Conservation (phyloP, 2,329 filamentous ascomycete genomes). For the Colletotrichum sublineola region DNA sequence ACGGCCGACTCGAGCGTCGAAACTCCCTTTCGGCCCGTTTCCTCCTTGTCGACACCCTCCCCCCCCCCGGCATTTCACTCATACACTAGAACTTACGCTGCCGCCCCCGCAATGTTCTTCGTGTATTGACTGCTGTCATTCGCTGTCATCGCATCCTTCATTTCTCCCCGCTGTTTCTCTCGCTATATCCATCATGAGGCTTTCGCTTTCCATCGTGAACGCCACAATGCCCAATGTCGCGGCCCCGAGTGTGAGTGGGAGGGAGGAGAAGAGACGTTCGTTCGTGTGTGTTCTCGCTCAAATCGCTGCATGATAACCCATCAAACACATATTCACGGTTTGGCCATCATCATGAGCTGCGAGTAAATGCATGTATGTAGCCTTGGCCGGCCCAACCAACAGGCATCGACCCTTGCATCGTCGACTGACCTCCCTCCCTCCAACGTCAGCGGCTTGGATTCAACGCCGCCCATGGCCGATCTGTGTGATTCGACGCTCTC, state of each 20-base stretch:
- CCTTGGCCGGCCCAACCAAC: not conserved
- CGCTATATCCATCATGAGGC: slow-evolving; percentile 8
- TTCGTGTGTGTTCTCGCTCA: not conserved
- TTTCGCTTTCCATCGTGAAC: slow-evolving; percentile 15
- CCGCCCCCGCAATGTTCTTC: not conserved
- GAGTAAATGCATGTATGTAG: no score
- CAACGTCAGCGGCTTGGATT: slow-evolving; percentile 1
- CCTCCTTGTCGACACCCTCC: not conserved
- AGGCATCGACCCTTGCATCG: not conserved
- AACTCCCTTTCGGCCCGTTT: slow-evolving; percentile 39
- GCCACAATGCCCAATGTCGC: not conserved
- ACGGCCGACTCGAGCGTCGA: slow-evolving; percentile 19
- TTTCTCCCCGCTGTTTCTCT: slow-evolving; percentile 31
- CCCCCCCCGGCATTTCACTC: not conserved
- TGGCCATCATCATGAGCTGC: not conserved
- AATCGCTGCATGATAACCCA: not conserved
- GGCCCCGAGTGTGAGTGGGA: not conserved
- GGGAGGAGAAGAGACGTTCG: not conserved
- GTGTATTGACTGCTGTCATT: slow-evolving; percentile 18
- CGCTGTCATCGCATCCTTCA: not conserved
- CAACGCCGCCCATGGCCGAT: not conserved
- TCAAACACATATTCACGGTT: not conserved
- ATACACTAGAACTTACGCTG: not conserved
- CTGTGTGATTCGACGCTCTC: slow-evolving; percentile 5
- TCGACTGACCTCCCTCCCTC: not conserved